Percentiles rank a stretch among this genome's conserved stretches.
phyloP scores from a whole-genome alignment of 1,139 yeast species.

The Geotrichum restrictum region DNA sequence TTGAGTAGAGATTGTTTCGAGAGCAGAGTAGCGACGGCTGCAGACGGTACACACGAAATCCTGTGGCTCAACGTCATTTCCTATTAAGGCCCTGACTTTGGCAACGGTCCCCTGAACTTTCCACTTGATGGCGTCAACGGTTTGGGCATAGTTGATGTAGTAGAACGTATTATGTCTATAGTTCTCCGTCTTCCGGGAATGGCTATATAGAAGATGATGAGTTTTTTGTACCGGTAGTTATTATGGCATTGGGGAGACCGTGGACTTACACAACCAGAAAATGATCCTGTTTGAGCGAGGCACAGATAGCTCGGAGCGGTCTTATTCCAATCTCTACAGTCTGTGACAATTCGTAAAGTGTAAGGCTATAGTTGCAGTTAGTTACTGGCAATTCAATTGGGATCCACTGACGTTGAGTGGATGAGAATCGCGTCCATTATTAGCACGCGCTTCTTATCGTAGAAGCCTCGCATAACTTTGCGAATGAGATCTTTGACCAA shows the following conservation, averaged over 20 bases:
- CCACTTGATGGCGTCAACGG: conserved; percentile 97
- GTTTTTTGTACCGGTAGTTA: no score
- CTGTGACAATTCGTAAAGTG: conserved; percentile 26
- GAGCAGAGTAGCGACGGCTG: conserved; percentile 69
- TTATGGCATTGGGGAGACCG: no score
- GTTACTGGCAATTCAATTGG: neutral
- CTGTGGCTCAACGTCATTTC: conserved; percentile 77
- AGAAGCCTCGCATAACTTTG: conserved; percentile 82
- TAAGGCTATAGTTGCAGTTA: neutral
- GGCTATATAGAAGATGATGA: conserved; percentile 31
- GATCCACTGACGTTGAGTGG: conserved; percentile 64
- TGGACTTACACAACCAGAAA: conserved; percentile 40
- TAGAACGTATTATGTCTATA: conserved; percentile 66
- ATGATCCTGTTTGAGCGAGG: conserved; percentile 78
- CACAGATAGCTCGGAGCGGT: conserved; percentile 78
- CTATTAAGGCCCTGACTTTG: conserved; percentile 72
- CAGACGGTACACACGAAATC: conserved; percentile 91
- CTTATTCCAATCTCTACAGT: conserved; percentile 80
- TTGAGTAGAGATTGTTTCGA: conserved; percentile 80
- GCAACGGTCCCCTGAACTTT: conserved; percentile 85
- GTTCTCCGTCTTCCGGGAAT: conserved; percentile 79
- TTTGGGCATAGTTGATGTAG: conserved; percentile 84
- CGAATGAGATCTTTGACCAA: conserved; percentile 41
- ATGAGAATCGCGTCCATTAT: conserved; percentile 84
- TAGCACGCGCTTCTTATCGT: conserved; percentile 75